Evolutionary conservation across 2,329 filamentous ascomycete species (phyloP).

Genomic region (Berkeleyomyces rouxiae): DNA sequence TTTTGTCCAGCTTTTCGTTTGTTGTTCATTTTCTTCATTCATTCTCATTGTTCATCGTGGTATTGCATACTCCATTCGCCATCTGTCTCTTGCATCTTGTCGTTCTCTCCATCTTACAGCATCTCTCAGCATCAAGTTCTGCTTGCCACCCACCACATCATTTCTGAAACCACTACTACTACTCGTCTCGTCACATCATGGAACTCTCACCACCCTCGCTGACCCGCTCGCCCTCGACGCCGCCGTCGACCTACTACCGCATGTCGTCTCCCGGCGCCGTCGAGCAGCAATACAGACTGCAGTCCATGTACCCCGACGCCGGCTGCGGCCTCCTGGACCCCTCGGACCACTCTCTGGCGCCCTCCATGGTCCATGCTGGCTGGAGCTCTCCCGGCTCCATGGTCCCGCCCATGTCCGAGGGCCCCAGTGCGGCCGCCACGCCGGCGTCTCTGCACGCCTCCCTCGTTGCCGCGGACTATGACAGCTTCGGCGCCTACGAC

Average conservation of each 20-base stretch:
- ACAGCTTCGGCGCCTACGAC: conserved; percentile 25
- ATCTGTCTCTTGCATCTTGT: neutral
- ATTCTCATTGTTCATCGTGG: conserved; percentile 5
- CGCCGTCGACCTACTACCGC: conserved; percentile 25
- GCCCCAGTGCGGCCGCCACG: conserved; percentile 24
- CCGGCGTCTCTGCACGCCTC: conserved; percentile 29
- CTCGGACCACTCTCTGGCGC: conserved; percentile 22
- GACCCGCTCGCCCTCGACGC: conserved; percentile 16
- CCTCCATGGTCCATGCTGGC: conserved; percentile 25
- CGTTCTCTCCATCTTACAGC: neutral
- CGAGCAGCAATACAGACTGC: conserved; percentile 25
- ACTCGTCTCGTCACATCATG: conserved; percentile 10
- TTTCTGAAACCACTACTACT: neutral
- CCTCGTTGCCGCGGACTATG: conserved; percentile 31
- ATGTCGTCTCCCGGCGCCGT: conserved; percentile 30
- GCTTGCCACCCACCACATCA: conserved; percentile 2
- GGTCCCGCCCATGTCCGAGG: conserved; percentile 22
- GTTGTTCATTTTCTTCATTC: neutral
- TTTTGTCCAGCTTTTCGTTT: conserved; percentile 3
- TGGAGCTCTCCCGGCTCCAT: conserved; percentile 28
- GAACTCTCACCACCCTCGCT: conserved; percentile 16
- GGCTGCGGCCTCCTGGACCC: conserved; percentile 23
- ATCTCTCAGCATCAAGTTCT: neutral
- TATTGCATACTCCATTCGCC: neutral
- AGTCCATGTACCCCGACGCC: conserved; percentile 22